Evolutionary conservation across 2,329 filamentous ascomycete genomes (phyloP), one percentile per base, ranked within the genome.

Genomic region (Fusarium staphyleae): DNA sequence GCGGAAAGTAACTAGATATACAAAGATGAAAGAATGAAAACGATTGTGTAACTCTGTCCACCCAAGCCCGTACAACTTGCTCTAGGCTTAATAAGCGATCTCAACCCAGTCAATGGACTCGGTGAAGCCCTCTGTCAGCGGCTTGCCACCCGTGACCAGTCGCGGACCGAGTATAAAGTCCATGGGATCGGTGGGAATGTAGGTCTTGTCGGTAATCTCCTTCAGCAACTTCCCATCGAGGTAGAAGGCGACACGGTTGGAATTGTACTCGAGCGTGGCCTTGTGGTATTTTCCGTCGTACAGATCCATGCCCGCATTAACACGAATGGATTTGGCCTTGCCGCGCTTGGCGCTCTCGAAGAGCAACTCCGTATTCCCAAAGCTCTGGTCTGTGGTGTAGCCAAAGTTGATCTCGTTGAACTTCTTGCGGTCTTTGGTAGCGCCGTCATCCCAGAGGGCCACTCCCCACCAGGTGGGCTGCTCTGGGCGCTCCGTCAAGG

Each of bases 381-480:
- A 52, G 7, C 36, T 50, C 30, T 58, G 35, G 13, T 55, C 18
- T 1, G 57, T 60, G 3, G 54, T 61, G 39, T 61, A 63, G 11
- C 60, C 60, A 53, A 63, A 63, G 48, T 63, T 63, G 51, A 63
- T 55, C 43, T 63, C 57, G 48, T 58, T 63, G 48, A 54, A 58
- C 19, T 22, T 4, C 24, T 56, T 32, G 4, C 9, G 14, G 3
- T 29, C 29, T 1, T 45, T 42, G 6, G 19, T 22, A 22, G 19
- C 4, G 3, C 48, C 57, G 9, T 52, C 33, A 30, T 61, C 60
- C 46, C 48, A 61, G 4, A 63, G 51, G 0, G 60, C 60, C 10
- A 62, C 37, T 2, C 60, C 57, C 60, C 60, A 63, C 60, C 60
- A 63, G n/a, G 61, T 51, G 6, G 53, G 43, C 36, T 48, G 14